Base-by-base conservation (phyloP, 805 yeast genomes). In the Saccharomycopsis amapae region DNA sequence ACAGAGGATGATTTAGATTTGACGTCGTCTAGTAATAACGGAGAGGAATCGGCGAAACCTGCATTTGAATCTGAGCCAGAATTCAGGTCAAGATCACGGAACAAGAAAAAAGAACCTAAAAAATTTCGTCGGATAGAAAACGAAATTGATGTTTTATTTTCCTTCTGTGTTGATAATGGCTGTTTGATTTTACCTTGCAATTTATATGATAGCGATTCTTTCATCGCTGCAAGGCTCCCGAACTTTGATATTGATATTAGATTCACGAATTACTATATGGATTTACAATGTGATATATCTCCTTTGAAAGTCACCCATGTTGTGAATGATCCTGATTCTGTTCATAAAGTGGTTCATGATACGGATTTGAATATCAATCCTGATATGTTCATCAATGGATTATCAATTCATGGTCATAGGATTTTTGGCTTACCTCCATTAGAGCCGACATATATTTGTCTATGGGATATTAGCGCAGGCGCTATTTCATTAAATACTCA, bases 181-280 rank as follows among this genome's bases (percentile, higher is more conserved):
- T 72, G 83, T 22, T 56, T 87, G 17, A 65, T 86, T 1, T 57
- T 93, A 4, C 98, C 98, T 0, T 75, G 75, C 12, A 74, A 79
- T 48, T 62, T 87, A 6, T 89, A 85, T 57, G 79, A 81, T 46
- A 69, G 79, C 31, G 65, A 71, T 12, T 72, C 82, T 0, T 81
- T 79, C 56, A 55, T 84, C 19, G 77, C 82, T 0, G 58, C 89
- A 1, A 70, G 71, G 34, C 79, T 87, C 55, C 79, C 80, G 19
- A 67, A 72, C 17, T 65, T 89, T 36, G 86, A 79, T 51, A 73
- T 85, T 23, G 97, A 88, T 58, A 68, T 86, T n/a, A 68, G 97
- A 45, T 83, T 87, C 62, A 82, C 90, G 15, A 85, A 87, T 55
- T 93, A 84, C 61, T 93, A 90, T 58, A 89, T 93, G 96, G 96